Base-by-base conservation (phyloP, 352 stramenopile genomes). In the Globisporangium rhizosaccharum region DNA sequence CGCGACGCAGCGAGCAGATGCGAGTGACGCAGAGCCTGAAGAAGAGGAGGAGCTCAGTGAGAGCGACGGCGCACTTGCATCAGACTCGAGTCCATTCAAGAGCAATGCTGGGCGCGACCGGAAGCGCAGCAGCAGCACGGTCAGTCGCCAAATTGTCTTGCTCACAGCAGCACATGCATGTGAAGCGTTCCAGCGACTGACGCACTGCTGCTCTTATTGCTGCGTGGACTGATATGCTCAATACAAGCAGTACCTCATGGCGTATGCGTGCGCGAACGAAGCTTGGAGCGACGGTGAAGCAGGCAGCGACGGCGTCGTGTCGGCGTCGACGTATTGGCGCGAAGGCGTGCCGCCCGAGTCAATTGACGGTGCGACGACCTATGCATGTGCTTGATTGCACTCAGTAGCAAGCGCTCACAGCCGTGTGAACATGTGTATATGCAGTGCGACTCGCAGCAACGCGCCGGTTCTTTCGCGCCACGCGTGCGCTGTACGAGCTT, bases 401-500 rank as follows among this genome's bases (percentile, higher is more conserved):
- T 33, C 2, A 0, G 4, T 2, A 28, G 26, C 14, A 11, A 46
- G 33, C 9, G 25, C n/a, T 41, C 39, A 45, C 10, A 28, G 14
- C 6, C 33, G 7, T 12, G 7, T 39, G 10, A 36, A 36, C 36
- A 42, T 39, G 7, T 37, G 23, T 14, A n/a, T 11, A 52, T 15
- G 23, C 61, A 94, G 85, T 70, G 1, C 87, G 91, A 52, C 59
- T 88, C 28, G 74, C 67, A 18, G 81, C 76, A 12, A 66, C 82
- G 14, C 72, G 72, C 10, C 71, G 71, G 8, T 94, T 89, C 62
- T 60, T 94, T 9, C 67, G 73, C 45, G 79, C 79, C 3, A 74
- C 78, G 9, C 69, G 85, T 12, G 71, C 75, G 20, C 54, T 94
- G 26, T 94, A 90, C 49, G 76, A 92, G 39, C 71, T 88, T 49